Evolutionary conservation across 148 eudicot species (phyloP).

Genomic region (Amaranthus palmeri): DNA sequence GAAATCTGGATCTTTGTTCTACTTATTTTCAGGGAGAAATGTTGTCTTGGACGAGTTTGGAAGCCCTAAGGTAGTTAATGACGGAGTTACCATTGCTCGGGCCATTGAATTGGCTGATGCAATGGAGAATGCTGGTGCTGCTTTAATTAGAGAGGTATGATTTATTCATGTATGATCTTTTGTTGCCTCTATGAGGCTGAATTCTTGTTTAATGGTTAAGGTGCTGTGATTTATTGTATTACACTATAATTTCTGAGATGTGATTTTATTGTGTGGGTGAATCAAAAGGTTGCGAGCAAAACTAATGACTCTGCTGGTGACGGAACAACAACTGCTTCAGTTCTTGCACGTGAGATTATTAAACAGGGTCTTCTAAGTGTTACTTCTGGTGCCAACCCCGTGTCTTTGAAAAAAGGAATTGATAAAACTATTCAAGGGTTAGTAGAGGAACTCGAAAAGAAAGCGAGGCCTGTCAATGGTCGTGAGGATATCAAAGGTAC

Average conservation of each 20-base stretch:
- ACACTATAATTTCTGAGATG: neutral
- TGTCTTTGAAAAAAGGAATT: slow-evolving; percentile 86
- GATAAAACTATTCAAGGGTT: slow-evolving; percentile 85
- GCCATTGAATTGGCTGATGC: slow-evolving; percentile 95
- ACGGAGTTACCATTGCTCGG: slow-evolving; percentile 95
- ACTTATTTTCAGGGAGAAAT: slow-evolving; percentile 61
- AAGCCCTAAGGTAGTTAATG: slow-evolving; percentile 84
- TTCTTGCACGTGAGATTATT: slow-evolving; percentile 92
- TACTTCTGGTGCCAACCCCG: slow-evolving; percentile 96
- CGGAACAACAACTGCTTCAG: slow-evolving; percentile 93
- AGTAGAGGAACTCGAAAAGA: slow-evolving; percentile 75
- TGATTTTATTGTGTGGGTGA: neutral
- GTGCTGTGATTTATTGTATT: neutral
- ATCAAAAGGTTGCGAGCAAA: slow-evolving; percentile 78
- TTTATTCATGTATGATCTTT: neutral
- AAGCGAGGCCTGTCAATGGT: slow-evolving; percentile 88
- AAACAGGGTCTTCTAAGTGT: slow-evolving; percentile 78
- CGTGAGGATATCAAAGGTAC: slow-evolving; percentile 90
- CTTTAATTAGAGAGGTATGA: slow-evolving; percentile 82
- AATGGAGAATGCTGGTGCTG: slow-evolving; percentile 98
- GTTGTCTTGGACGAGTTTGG: slow-evolving; percentile 95
- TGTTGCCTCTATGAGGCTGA: neutral
- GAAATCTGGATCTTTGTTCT: neutral
- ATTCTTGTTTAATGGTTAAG: neutral
- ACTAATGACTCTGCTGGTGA: slow-evolving; percentile 99